These are phyloP conservation scores for Candida namnaoensis DNA, from an alignment of 805 yeast species.

Conservation along the genomic window DNA sequence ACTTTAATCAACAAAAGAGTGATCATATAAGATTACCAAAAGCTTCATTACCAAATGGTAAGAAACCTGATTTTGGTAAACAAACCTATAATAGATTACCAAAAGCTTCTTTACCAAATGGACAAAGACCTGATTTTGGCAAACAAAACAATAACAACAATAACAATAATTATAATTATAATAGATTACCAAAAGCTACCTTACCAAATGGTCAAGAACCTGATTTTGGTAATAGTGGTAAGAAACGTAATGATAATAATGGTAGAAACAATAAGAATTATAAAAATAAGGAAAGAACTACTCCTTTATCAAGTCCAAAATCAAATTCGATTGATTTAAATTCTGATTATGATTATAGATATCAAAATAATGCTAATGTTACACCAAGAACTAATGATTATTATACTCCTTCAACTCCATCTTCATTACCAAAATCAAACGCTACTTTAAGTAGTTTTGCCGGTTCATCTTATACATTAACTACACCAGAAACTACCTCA, in stretches of 20 bases:
- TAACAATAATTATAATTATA: neutral
- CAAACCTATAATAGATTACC: too few relatives aligned
- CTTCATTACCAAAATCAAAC: neutral
- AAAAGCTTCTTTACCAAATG: constrained; percentile 7
- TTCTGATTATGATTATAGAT: neutral
- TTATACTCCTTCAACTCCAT: neutral
- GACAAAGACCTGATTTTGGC: constrained; percentile 12
- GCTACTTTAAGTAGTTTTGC: constrained; percentile 3
- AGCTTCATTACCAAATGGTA: constrained; percentile 9
- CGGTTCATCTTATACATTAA: constrained; percentile 2
- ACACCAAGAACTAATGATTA: neutral
- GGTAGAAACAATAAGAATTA: neutral
- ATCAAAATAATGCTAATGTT: neutral
- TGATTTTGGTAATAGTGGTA: neutral
- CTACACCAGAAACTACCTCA: constrained; percentile 7
- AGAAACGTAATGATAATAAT: too few relatives aligned
- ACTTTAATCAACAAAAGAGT: constrained; percentile 3
- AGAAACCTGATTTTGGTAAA: constrained; percentile 11
- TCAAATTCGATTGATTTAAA: too few relatives aligned
- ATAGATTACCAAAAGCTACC: too few relatives aligned
- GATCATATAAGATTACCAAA: constrained; percentile 2
- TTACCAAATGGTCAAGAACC: too few relatives aligned
- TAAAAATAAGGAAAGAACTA: neutral
- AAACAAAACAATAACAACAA: neutral
- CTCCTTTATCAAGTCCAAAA: neutral